A percentile compares a stretch with the other conserved stretches of the same genome.
These are phyloP conservation scores for Russula vinacea DNA, from an alignment of 768 basidiomycete species.

Conservation along the genomic window DNA sequence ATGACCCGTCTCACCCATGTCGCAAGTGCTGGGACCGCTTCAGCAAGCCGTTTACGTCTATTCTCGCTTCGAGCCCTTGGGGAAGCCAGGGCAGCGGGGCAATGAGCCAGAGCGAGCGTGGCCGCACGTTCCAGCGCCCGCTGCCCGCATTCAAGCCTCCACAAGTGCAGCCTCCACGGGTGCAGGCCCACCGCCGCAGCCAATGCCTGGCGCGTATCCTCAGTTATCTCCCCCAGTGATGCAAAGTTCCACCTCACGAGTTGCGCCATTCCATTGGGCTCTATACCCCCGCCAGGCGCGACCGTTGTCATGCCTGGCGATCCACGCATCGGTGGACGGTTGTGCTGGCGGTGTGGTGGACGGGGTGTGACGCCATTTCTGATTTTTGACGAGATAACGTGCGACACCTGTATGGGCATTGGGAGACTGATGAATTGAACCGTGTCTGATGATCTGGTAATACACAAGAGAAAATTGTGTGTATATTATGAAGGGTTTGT, in stretches of 20 bases:
- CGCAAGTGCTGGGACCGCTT: constrained; percentile 73
- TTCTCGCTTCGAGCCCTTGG: constrained; percentile 55
- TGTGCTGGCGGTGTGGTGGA: constrained; percentile 67
- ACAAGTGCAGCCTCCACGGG: constrained; percentile 20
- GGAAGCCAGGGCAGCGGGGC: neutral
- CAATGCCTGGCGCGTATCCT: constrained; percentile 9
- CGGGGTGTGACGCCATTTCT: constrained; percentile 50
- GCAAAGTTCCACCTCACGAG: neutral
- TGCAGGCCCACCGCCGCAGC: neutral
- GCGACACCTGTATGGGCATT: constrained; percentile 58
- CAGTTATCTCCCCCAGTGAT: neutral
- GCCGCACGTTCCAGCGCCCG: constrained; percentile 29
- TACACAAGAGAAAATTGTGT: neutral
- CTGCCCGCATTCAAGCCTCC: constrained; percentile 28
- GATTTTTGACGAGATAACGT: constrained; percentile 52
- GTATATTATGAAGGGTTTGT: neutral
- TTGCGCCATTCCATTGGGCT: constrained; percentile 31
- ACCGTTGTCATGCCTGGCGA: constrained; percentile 61
- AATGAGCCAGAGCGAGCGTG: constrained; percentile 3
- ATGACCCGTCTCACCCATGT: constrained; percentile 66
- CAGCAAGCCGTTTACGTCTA: constrained; percentile 56
- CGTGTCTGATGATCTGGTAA: neutral
- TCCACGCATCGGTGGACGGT: constrained; percentile 60
- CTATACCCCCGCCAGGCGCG: constrained; percentile 41
- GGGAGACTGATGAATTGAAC: constrained; percentile 43